Evolutionary conservation across 176 grass and related monocot species (phyloP), one percentile per base, ranked within the genome.

Genomic region (Phyllostachys edulis): DNA sequence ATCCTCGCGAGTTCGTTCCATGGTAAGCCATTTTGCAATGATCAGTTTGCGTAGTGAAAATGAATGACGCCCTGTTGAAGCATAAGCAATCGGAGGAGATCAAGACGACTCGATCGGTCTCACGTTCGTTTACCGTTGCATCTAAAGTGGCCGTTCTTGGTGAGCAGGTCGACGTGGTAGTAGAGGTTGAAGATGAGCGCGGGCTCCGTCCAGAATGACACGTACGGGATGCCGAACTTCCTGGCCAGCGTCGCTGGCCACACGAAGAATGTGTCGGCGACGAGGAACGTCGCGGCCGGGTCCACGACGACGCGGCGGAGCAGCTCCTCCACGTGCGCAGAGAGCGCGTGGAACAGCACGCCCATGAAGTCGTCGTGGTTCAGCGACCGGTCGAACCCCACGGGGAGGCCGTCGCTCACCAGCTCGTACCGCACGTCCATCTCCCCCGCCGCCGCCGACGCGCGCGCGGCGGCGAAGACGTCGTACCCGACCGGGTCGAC

Each of bases 121-220:
- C 34, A 20, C 14, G 32, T 38, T 36, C 0, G 73, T 20, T 42
- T 85, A 97, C 89, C 87, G 66, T 84, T 51, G 69, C 82, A 87
- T 6, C 39, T 69, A 61, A 97, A 92, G 86, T 92, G 92, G 7
- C 90, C 90, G 20, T 94, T 55, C 55, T 76, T 3, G 12, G 44
- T 10, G 76, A 94, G 94, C 39, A 94, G 85, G 37, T 87, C 67
- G 88, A 87, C 82, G 80, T 90, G 92, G 59, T 85, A 89, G 67
- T 94, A 90, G 65, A 97, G 75, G 24, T 13, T 27, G 85, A 94
- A 94, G 80, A 90, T 82, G 69, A 97, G 66, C 5, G 92, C 90
- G 0, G 94, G 76, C 80, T 97, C 85, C 4, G 92, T 97, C 93
- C 90, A 95, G 84, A 92, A 95, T 3, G 93, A 95, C 4, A 90